These are phyloP conservation scores for Talaromyces sp. DNA, from an alignment of 2,329 filamentous ascomycete species.

Conservation along the genomic window DNA sequence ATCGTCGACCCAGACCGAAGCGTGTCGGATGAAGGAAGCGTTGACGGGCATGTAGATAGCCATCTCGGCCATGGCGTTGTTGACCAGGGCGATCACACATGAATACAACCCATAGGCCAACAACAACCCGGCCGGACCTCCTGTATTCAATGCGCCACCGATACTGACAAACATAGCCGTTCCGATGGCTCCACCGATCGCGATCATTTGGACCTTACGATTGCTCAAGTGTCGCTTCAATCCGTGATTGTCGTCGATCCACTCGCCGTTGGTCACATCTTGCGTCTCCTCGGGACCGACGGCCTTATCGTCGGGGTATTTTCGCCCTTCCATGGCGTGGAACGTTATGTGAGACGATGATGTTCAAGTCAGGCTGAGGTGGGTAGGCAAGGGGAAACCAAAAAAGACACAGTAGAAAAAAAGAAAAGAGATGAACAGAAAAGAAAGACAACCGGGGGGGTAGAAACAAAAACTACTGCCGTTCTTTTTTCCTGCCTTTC, in stretches of 20 bases:
- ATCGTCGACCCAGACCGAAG: constrained; percentile 73
- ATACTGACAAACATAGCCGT: constrained; percentile 40
- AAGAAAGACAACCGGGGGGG: neutral
- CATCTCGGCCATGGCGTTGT: constrained; percentile 67
- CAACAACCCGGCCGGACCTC: constrained; percentile 38
- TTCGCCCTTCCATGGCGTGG: constrained; percentile 4
- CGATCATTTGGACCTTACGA: constrained; percentile 25
- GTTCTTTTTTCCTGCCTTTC: neutral
- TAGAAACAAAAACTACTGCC: neutral
- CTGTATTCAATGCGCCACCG: constrained; percentile 35
- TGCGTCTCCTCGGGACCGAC: neutral
- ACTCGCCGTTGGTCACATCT: constrained; percentile 16
- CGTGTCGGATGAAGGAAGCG: constrained; percentile 78
- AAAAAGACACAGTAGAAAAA: neutral
- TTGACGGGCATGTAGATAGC: constrained; percentile 74
- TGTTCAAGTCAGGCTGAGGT: neutral
- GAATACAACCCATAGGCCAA: constrained; percentile 31
- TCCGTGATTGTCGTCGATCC: constrained; percentile 17
- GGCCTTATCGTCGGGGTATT: constrained; percentile 8
- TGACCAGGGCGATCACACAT: constrained; percentile 34
- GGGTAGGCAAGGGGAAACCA: neutral
- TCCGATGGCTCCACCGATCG: constrained; percentile 42
- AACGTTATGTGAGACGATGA: neutral
- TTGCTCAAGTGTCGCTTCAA: constrained; percentile 19
- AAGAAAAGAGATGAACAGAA: neutral